Evolutionary conservation across 495 filamentous ascomycete genomes (phyloP), one percentile per base, ranked within the genome.

Genomic region (Penicillium malachiteum): DNA sequence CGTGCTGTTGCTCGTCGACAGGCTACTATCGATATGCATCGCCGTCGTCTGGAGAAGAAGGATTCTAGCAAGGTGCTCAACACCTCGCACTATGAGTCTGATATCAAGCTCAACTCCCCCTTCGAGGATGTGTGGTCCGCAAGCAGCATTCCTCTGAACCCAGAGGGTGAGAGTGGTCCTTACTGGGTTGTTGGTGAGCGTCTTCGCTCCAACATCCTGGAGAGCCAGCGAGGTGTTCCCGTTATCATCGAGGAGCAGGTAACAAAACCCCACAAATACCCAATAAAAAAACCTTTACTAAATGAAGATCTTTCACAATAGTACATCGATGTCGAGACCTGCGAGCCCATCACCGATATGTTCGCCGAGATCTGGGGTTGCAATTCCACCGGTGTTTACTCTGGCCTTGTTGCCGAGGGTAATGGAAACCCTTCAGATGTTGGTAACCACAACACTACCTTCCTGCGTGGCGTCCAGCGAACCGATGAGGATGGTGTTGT

Each of bases 381-480:
- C 48, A 57, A 57, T 48, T 48, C 55, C 35, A 57, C 55, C n/a
- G 55, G 55, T 9, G 45, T 43, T 8, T 57, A 57, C 35, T 57
- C 55, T n/a, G 55, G 55, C 0, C 21, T 51, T 1, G 43, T 52
- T 11, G 41, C 39, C 7, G 48, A 33, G 13, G 46, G 55, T 41
- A 52, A 42, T 7, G 51, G 30, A 2, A 48, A 51, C 42, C 16
- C 42, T 10, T 26, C 38, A 7, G 55, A 57, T n/a, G 41, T 42
- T 21, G 46, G 42, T 21, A 57, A 49, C 33, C 42, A 57, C 42
- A 48, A 57, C 43, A 35, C 42, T 8, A 57, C 55, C 11, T 57
- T 57, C 55, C 42, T 57, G 42, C 55, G 55, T 17, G 55, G 55
- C 30, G 40, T 52, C 34, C 51, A 49, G 16, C 50, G 51, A 14